phyloP scores from a whole-genome alignment of 1,139 yeast species.

The Torulaspora globosa region DNA sequence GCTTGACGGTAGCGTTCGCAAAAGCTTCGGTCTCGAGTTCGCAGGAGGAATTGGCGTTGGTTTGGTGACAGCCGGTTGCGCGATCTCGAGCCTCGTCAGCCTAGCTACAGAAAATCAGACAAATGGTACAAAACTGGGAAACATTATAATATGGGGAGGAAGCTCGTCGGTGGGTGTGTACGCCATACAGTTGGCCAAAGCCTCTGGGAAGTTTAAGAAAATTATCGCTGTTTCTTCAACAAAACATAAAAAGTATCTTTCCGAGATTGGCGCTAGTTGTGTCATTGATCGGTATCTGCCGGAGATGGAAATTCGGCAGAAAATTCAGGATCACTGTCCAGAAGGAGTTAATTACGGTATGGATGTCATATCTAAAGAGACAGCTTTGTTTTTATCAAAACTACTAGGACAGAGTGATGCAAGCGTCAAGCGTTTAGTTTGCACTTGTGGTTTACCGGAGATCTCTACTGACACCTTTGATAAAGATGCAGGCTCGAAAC shows the following conservation, averaged over 20 bases:
- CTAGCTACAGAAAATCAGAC: slow-evolving; percentile 16
- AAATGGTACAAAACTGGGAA: slow-evolving; percentile 9
- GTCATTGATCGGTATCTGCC: slow-evolving; percentile 40
- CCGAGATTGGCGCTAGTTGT: slow-evolving; percentile 41
- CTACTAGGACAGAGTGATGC: slow-evolving; percentile 26
- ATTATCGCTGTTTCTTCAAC: slow-evolving; percentile 43
- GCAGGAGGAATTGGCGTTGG: slow-evolving; percentile 50
- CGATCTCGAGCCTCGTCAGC: slow-evolving; percentile 38
- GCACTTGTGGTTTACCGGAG: slow-evolving; percentile 42
- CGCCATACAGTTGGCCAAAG: slow-evolving; percentile 43
- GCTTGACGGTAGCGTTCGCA: slow-evolving; percentile 14
- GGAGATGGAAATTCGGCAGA: slow-evolving; percentile 29
- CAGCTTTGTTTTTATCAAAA: slow-evolving; percentile 38
- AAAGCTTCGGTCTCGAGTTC: slow-evolving; percentile 31
- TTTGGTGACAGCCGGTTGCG: slow-evolving; percentile 45
- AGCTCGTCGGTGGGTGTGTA: slow-evolving; percentile 47
- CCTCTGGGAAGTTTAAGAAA: slow-evolving; percentile 38
- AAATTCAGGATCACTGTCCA: slow-evolving; percentile 23
- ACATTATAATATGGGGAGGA: slow-evolving; percentile 46
- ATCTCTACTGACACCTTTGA: slow-evolving; percentile 14
- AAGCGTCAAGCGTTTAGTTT: slow-evolving; percentile 36
- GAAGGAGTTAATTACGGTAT: slow-evolving; percentile 39
- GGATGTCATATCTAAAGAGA: slow-evolving; percentile 46
- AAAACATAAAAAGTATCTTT: slow-evolving; percentile 38
- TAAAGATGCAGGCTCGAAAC: slow-evolving; percentile 28